These are phyloP conservation scores for Carex arenaria DNA, from an alignment of 202 grass and related monocot genomes.

Conservation along the genomic window DNA sequence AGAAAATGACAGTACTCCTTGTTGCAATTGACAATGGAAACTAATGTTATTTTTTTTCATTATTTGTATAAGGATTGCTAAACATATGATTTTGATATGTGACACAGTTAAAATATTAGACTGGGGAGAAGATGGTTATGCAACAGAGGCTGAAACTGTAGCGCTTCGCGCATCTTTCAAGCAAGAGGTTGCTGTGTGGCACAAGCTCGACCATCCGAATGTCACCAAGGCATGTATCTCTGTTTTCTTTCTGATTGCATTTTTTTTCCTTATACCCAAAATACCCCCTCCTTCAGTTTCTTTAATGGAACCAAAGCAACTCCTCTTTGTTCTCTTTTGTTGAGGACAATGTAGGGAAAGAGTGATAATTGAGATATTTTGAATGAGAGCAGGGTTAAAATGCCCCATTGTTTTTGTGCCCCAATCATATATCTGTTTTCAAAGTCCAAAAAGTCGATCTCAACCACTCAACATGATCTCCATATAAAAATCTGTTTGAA, in stretches of 20 bases:
- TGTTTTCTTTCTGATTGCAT: neutral
- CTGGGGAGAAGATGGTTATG: conserved; percentile 70
- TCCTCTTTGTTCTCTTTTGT: neutral
- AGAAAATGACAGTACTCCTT: neutral
- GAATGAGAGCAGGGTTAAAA: neutral
- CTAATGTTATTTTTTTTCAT: neutral
- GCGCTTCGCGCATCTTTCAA: conserved; percentile 50
- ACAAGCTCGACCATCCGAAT: conserved; percentile 67
- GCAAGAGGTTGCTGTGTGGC: conserved; percentile 86
- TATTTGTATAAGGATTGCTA: neutral
- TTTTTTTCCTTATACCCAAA: neutral
- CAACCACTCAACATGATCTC: no score
- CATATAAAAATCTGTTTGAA: no score
- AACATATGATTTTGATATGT: conserved; percentile 19
- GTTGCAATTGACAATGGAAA: neutral
- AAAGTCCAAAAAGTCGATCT: no score
- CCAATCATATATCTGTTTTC: no score
- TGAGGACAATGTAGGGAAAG: neutral
- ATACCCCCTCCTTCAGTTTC: neutral
- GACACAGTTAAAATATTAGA: conserved; percentile 78
- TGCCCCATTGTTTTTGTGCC: no score
- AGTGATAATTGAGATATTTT: neutral
- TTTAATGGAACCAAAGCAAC: neutral
- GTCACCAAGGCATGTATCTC: conserved; percentile 63
- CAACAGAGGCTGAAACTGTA: conserved; percentile 50